Percentiles rank a stretch among this genome's conserved stretches.
Evolutionary conservation across 1,284 basidiomycete genomes (phyloP).

Genomic region (Rhodotorula sp.): DNA sequence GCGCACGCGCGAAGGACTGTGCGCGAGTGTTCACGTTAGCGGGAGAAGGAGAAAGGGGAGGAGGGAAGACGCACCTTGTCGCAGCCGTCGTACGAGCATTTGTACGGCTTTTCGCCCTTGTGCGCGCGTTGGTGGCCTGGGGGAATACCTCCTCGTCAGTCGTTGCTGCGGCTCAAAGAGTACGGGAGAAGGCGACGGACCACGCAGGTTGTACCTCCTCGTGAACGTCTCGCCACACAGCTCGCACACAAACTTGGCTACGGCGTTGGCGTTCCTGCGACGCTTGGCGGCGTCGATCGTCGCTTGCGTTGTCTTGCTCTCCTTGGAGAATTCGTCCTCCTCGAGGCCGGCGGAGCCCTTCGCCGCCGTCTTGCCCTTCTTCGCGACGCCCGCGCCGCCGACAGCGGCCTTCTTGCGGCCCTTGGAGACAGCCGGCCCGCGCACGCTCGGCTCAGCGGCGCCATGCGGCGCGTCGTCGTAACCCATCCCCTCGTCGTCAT

Average conservation of each 20-base stretch:
- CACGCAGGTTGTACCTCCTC: constrained; percentile 75
- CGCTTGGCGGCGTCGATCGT: constrained; percentile 42
- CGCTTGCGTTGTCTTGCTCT: constrained; percentile 41
- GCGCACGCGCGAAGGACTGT: constrained; percentile 72
- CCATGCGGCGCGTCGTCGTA: constrained; percentile 1
- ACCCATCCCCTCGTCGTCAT: constrained; percentile 3
- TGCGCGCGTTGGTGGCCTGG: constrained; percentile 77
- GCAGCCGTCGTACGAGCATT: constrained; percentile 81
- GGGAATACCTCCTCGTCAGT: not conserved
- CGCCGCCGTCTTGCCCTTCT: not conserved
- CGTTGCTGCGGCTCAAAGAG: not conserved
- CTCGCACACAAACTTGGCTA: constrained; percentile 43
- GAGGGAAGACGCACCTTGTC: constrained; percentile 56
- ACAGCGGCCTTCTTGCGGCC: constrained; percentile 5
- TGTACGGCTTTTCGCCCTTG: constrained; percentile 77
- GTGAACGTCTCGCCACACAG: constrained; percentile 77
- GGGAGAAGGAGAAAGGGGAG: not conserved
- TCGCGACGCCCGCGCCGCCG: not conserved
- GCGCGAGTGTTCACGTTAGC: not conserved
- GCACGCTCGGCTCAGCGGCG: not conserved
- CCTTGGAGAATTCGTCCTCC: constrained; percentile 22
- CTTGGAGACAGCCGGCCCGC: not conserved
- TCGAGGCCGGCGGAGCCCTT: not conserved
- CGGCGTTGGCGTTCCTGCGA: constrained; percentile 33
- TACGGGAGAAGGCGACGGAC: constrained; percentile 54